Percentiles rank a stretch among this genome's conserved stretches.
Evolutionary conservation across 169 alveolate species (phyloP).

Genomic region (Plasmodium reichenowi): DNA sequence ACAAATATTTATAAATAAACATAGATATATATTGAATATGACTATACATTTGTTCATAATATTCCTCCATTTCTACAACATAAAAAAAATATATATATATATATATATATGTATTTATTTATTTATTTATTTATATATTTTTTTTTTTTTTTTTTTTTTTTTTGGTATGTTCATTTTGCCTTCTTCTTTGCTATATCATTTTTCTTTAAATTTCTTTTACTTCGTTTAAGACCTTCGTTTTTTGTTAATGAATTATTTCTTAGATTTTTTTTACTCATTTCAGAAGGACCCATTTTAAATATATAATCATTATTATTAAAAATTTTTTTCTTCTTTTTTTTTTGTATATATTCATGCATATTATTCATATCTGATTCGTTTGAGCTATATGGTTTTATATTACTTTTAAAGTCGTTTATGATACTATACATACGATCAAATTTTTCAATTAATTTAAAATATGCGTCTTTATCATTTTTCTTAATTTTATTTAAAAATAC

Average conservation of each 20-base stretch:
- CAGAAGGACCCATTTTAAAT: slow-evolving; percentile 4
- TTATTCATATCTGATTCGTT: slow-evolving; percentile 18
- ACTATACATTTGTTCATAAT: no score
- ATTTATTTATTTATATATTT: no score
- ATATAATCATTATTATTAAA: slow-evolving; percentile 20
- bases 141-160: no score
- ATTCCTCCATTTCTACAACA: no score
- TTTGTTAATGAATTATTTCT: slow-evolving; percentile 16
- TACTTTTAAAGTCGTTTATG: slow-evolving; percentile 67
- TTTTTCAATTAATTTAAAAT: slow-evolving; percentile 58
- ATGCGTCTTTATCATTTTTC: slow-evolving; percentile 56
- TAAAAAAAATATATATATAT: no score
- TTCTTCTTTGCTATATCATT: slow-evolving; percentile 20
- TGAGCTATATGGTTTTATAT: background rate
- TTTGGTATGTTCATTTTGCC: background rate
- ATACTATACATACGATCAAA: slow-evolving; percentile 69
- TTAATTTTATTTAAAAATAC: slow-evolving; percentile 60
- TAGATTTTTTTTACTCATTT: slow-evolving; percentile 6
- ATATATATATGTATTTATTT: no score
- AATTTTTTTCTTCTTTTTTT: slow-evolving; percentile 27
- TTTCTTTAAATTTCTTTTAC: slow-evolving; percentile 33
- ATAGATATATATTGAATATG: no score
- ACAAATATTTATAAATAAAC: no score
- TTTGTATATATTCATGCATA: slow-evolving; percentile 13
- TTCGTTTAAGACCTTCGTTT: slow-evolving; percentile 25